A percentile compares a stretch with the other conserved stretches of the same genome.
Conservation (phyloP, 1,139 yeast genomes). For the Dujonia santamariae region DNA sequence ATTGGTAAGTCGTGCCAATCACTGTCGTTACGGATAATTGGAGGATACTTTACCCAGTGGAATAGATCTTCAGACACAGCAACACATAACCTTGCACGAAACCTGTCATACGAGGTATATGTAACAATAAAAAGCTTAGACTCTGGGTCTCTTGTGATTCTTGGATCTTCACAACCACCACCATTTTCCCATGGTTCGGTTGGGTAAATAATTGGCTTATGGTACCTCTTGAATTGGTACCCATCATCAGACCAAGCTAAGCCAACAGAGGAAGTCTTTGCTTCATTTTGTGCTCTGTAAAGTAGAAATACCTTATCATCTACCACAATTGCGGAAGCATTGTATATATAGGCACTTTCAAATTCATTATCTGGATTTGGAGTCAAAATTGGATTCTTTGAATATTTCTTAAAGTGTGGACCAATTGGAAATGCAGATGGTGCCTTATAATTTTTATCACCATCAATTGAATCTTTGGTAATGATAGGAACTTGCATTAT, state of each 20-base stretch:
- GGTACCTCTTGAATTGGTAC: slow-evolving; percentile 32
- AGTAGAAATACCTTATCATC: slow-evolving; percentile 37
- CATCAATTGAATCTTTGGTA: slow-evolving; percentile 23
- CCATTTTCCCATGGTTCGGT: slow-evolving; percentile 41
- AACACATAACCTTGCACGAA: slow-evolving; percentile 38
- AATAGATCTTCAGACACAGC: slow-evolving; percentile 40
- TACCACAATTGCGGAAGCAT: slow-evolving; percentile 44
- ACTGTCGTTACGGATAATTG: slow-evolving; percentile 25
- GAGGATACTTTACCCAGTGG: slow-evolving; percentile 39
- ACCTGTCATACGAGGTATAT: slow-evolving; percentile 40
- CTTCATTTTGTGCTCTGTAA: slow-evolving; percentile 40
- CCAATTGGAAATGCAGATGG: slow-evolving; percentile 43
- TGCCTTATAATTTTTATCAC: slow-evolving; percentile 31
- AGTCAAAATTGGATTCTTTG: slow-evolving; percentile 35
- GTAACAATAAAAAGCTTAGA: slow-evolving; percentile 37
- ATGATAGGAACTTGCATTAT: slow-evolving; percentile 32
- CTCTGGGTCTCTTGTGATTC: slow-evolving; percentile 39
- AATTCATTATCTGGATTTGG: slow-evolving; percentile 41
- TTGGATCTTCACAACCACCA: slow-evolving; percentile 47
- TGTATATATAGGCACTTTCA: slow-evolving; percentile 40
- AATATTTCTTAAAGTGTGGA: slow-evolving; percentile 32
- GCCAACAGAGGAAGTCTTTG: slow-evolving; percentile 34
- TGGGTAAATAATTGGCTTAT: slow-evolving; percentile 33
- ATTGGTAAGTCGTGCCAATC: slow-evolving; percentile 35
- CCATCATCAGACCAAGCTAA: slow-evolving; percentile 34